Evolutionary conservation across 495 filamentous ascomycete species (phyloP), one percentile per base, ranked within the genome.

Genomic region (Coniosporium apollinis): DNA sequence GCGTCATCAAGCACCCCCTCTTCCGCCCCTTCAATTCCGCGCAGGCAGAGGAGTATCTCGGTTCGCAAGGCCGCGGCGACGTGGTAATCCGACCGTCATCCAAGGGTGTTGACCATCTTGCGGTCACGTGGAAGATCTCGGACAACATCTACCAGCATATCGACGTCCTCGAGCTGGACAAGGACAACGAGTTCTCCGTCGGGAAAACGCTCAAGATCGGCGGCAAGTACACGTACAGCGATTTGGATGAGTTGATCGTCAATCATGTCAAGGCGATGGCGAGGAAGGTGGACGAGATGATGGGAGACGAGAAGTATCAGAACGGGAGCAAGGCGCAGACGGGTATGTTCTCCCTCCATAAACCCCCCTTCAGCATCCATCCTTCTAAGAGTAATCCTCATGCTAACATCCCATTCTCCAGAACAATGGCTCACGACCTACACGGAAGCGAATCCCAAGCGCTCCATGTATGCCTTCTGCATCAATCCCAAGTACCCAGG

Each of bases 211-310:
- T 96, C 30, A 82, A 79, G 46, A 78, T 96, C 26, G 80, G 72
- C 10, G 79, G 82, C 30, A 81, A 79, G 49, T 86, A 84, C 55
- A 87, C 67, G 3, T 97, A 97, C 63, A 79, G 72, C 32, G 89
- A 97, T 78, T 61, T 97, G 36, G 89, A 97, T 57, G 89, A 97
- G 57, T 58, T 97, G 57, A 96, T 97, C 46, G 86, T 86, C 55
- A 83, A 84, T 40, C 89, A 97, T 44, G 81, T 97, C 48, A 87
- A 92, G 59, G 80, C 86, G 22, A 94, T 94, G 87, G 82, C 84
- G 19, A 82, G 78, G 61, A 97, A 97, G 61, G 86, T 94, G 5
- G 87, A 93, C 34, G 89, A 97, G 61, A 78, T 97, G 64, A 82
- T 81, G 67, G 61, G 77, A 43, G 71, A 93, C 58, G 85, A 93